Evolutionary conservation across 345 rosid genomes (phyloP).

Genomic region (Citrus sp.): DNA sequence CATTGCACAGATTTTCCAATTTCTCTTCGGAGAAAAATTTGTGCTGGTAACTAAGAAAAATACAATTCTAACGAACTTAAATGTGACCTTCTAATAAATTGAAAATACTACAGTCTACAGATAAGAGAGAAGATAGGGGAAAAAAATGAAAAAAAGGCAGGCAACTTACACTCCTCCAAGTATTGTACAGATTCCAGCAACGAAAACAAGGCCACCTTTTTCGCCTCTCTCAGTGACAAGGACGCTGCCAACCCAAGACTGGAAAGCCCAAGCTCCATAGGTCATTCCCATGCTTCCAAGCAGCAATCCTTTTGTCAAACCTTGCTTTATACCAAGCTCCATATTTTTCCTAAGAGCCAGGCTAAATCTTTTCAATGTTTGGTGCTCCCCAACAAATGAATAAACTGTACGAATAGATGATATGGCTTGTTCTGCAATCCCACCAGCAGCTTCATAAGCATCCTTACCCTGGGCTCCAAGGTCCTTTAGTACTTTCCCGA

Average conservation of each 20-base stretch:
- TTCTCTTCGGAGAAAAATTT: not conserved
- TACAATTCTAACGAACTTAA: too few species aligned
- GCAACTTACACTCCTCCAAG: slow-evolving; percentile 52
- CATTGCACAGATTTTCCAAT: not conserved
- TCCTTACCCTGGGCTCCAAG: slow-evolving; percentile 37
- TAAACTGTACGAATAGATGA: slow-evolving; percentile 51
- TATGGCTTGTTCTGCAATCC: slow-evolving; percentile 52
- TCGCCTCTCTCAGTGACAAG: slow-evolving; percentile 48
- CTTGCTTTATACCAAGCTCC: slow-evolving; percentile 47
- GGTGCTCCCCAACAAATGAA: slow-evolving; percentile 47
- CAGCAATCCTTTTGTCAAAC: slow-evolving; percentile 49
- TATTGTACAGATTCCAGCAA: slow-evolving; percentile 37
- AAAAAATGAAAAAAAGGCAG: not conserved
- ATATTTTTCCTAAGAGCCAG: slow-evolving; percentile 33
- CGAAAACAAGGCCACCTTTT: slow-evolving; percentile 44
- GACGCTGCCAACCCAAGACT: slow-evolving; percentile 50
- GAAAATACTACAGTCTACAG: too few species aligned
- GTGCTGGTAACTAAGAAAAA: not conserved
- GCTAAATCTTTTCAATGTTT: slow-evolving; percentile 33
- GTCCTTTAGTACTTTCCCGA: slow-evolving; percentile 40
- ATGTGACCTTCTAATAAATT: too few species aligned
- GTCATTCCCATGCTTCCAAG: slow-evolving; percentile 56
- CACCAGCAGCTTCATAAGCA: slow-evolving; percentile 44
- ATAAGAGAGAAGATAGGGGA: too few species aligned
- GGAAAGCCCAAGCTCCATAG: slow-evolving; percentile 48